Evolutionary conservation across 176 grass and related monocot genomes (phyloP), one percentile per base, ranked within the genome.

Genomic region (Typha latifolia): DNA sequence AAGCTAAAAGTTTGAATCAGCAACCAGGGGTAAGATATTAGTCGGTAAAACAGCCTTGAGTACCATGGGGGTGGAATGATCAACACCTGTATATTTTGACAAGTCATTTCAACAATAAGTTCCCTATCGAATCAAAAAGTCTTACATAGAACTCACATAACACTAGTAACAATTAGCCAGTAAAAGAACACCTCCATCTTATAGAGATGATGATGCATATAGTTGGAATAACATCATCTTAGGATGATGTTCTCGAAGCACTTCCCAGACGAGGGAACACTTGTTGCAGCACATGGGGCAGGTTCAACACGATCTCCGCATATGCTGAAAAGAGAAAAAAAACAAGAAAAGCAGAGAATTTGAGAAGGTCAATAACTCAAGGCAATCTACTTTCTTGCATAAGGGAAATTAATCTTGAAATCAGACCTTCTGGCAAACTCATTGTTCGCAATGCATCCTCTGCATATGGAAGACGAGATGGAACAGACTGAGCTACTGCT

Each of bases 231-330:
- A 10, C 10, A 43, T 43, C 9, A 43, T 10, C 6, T 7, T 43
- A 43, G 5, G 37, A 43, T 43, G 37, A 43, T 6, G 37, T 9
- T 43, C 5, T 43, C 1, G 62, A 86, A 61, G 82, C 85, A 66
- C 69, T 79, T 47, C 67, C 72, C 48, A 86, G 70, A 51, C 74
- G 74, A 15, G 78, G 80, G 59, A 80, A 84, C 66, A 78, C 74
- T 71, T 81, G 84, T 82, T 84, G 90, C 77, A 97, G 64, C 61
- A 87, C 78, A 29, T 62, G 82, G 20, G 85, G 83, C 15, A 97
- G 76, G 26, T 89, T 81, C 62, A 97, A 85, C 70, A 97, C 85
- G 32, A 97, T 86, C 69, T 97, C 93, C 8, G 93, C 93, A 53
- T 89, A 97, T 26, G 93, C 93, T 97, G 75, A 73, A 72, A 70